Evolutionary conservation across 2,329 filamentous ascomycete genomes (phyloP).

Genomic region (Kalmusia sp.): DNA sequence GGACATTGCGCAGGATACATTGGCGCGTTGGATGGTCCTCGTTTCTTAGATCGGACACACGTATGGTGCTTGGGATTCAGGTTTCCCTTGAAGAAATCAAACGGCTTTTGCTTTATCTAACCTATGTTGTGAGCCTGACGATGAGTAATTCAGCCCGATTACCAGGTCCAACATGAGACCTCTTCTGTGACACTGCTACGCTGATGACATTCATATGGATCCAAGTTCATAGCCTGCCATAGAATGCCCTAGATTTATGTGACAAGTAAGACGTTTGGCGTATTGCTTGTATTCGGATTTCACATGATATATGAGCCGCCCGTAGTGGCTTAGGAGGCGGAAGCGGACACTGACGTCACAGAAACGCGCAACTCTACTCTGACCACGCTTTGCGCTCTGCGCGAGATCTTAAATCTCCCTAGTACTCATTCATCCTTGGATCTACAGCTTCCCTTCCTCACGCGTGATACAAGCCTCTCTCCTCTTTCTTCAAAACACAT

Average conservation of each 20-base stretch:
- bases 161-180: no score
- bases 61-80: not conserved
- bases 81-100: not conserved
- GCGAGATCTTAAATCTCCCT: no score
- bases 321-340: not conserved
- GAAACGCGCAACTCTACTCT: not conserved
- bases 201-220: not conserved
- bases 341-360: slow-evolving; percentile 5
- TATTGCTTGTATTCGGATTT: not conserved
- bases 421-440: no score
- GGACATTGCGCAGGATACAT: slow-evolving; percentile 7
- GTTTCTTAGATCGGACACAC: not conserved
- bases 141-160: no score
- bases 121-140: not conserved
- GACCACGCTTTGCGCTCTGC: not conserved
- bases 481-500: slow-evolving; percentile 9
- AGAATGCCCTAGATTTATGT: no score
- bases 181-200: no score
- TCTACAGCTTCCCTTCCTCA: not conserved
- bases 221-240: not conserved
- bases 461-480: not conserved
- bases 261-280: not conserved
- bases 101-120: not conserved
- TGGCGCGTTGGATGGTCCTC: not conserved
- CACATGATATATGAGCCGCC: not conserved